Evolutionary conservation across 2,329 filamentous ascomycete genomes (phyloP), one percentile per base, ranked within the genome.

Genomic region (Pseudonectria buxi): DNA sequence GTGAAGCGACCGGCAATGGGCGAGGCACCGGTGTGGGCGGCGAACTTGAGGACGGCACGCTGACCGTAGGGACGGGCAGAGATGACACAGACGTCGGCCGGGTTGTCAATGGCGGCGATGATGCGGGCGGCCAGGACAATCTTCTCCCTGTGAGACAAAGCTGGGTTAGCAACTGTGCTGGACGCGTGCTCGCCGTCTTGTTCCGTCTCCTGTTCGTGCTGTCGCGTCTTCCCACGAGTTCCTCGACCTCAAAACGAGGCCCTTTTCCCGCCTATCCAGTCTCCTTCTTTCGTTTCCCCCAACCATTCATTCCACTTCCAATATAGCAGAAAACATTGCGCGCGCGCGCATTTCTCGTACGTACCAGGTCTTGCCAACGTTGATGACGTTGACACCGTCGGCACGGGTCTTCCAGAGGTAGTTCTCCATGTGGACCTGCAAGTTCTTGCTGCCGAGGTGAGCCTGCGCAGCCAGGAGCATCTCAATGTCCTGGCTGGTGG

Each of bases 291-390:
- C n/a, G n/a, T n/a, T 32, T 28, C 30, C 4, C 32, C 32, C 33
- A 32, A 12, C 30, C 26, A 33, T 28, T 24, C 29, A 26, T n/a
- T 26, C 26, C 27, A 30, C 10, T 3, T 36, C 37, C 14, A 28
- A 33, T 28, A 29, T 16, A 18, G 4, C 14, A 9, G 14, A 7
- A 14, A 29, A 45, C 16, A 14, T 9, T 9, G 9, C 18, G 18
- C 18, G 18, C 18, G 18, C 18, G 9, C 9, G 18, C n/a, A 30
- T 7, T 14, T 6, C 28, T 26, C 39, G 40, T 45, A 67, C 83
- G 54, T 82, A 94, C 88, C 89, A 98, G 72, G 92, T 98, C 87
- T 98, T 98, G 77, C 90, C 89, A 71, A 98, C 87, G 83, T 98
- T 98, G 71, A 98, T 78, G 55, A 98, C 80, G 70, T 98, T 98